phyloP scores from a whole-genome alignment of 2,329 filamentous ascomycete species.

The Cytospora piceae region DNA sequence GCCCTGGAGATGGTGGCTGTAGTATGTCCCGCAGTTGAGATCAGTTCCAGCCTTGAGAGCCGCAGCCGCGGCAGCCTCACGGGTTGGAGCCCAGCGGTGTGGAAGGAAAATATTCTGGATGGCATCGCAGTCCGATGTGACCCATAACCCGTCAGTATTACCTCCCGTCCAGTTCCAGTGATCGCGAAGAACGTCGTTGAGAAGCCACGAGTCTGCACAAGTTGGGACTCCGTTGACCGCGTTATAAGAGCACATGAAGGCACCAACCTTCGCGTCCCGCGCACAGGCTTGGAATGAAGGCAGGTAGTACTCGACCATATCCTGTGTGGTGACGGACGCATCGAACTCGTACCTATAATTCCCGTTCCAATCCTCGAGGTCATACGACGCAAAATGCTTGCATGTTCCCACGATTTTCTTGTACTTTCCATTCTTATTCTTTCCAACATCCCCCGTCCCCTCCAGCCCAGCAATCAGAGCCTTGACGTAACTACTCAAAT shows the following conservation, averaged over 20 bases:
- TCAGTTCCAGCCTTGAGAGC: constrained; percentile 56
- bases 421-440: constrained; percentile 18
- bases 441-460: constrained; percentile 29
- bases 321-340: constrained; percentile 50
- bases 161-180: constrained; percentile 62
- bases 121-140: constrained; percentile 69
- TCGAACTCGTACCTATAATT: constrained; percentile 37
- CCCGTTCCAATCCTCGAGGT: constrained; percentile 47
- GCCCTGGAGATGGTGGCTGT: constrained; percentile 32
- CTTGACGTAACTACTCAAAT: constrained; percentile 35
- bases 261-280: constrained; percentile 58
- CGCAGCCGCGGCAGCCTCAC: constrained; percentile 51
- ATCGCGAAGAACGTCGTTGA: constrained; percentile 64
- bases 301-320: constrained; percentile 70
- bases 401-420: constrained; percentile 55
- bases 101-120: constrained; percentile 58
- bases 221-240: constrained; percentile 67
- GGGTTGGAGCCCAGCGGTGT: constrained; percentile 37
- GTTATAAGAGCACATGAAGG: constrained; percentile 67
- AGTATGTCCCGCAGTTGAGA: constrained; percentile 48
- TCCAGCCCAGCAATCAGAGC: constrained; percentile 36
- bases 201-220: constrained; percentile 63
- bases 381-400: constrained; percentile 65
- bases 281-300: constrained; percentile 67
- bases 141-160: constrained; percentile 42